Conservation (phyloP, 2,329 filamentous ascomycete genomes). For the Didymella keratinophila region DNA sequence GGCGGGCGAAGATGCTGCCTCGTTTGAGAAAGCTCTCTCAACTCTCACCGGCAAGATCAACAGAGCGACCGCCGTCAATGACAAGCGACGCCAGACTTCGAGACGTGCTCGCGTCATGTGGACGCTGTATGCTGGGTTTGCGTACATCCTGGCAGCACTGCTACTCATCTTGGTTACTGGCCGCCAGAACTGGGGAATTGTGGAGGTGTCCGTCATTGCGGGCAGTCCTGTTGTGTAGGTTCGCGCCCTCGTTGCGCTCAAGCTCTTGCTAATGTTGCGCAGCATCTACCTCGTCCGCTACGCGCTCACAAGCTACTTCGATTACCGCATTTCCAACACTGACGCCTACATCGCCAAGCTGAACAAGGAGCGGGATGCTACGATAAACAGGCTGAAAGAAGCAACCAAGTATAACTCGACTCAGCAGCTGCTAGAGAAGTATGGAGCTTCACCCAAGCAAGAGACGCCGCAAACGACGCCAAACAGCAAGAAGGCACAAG, state of each 20-base stretch:
- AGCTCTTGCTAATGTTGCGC: constrained; percentile 28
- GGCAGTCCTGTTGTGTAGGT: constrained; percentile 80
- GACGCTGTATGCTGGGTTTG: constrained; percentile 90
- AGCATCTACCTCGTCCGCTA: constrained; percentile 83
- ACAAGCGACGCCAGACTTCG: constrained; percentile 73
- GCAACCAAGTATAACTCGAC: constrained; percentile 97
- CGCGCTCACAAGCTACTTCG: constrained; percentile 74
- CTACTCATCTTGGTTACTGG: constrained; percentile 86
- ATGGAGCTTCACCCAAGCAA: constrained; percentile 67
- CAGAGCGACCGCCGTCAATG: constrained; percentile 74
- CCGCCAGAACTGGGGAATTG: constrained; percentile 75
- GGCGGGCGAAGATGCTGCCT: constrained; percentile 83
- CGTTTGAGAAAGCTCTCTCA: constrained; percentile 91
- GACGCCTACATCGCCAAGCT: constrained; percentile 75
- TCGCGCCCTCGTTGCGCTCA: background rate
- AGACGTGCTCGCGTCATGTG: constrained; percentile 83
- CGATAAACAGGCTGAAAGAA: constrained; percentile 92
- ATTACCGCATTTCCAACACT: constrained; percentile 77
- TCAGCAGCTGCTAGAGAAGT: constrained; percentile 90
- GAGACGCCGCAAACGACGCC: constrained; percentile 51
- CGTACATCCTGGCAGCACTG: constrained; percentile 85
- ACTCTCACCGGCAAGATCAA: constrained; percentile 83
- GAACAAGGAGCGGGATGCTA: constrained; percentile 80
- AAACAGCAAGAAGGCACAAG: constrained; percentile 42
- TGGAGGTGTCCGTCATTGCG: constrained; percentile 80